phyloP scores from a whole-genome alignment of 441 rosid species.

The Pelargonium citronellum region DNA sequence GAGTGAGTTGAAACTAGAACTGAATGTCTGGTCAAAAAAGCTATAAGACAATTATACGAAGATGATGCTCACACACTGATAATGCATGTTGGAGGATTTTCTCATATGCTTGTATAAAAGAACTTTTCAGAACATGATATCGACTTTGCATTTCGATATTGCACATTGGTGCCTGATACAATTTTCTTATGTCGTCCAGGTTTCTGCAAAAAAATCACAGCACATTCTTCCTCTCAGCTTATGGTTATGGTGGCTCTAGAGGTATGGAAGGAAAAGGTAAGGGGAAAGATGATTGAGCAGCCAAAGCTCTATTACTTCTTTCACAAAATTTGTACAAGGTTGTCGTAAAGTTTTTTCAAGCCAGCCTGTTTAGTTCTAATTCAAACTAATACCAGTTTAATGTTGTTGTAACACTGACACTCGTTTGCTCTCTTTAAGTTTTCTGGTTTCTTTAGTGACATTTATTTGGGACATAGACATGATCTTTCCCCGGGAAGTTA shows the following conservation, averaged over 20 bases:
- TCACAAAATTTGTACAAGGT: background rate
- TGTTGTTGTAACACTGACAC: background rate
- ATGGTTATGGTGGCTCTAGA: slow-evolving; percentile 40
- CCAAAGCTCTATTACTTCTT: background rate
- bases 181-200: slow-evolving; percentile 33
- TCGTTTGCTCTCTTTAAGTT: background rate
- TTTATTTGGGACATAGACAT: background rate
- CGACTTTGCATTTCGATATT: background rate
- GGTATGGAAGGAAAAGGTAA: slow-evolving; percentile 60
- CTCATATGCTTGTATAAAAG: too few species aligned
- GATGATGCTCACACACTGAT: too few species aligned
- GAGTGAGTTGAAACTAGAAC: too few species aligned
- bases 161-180: background rate
- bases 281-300: slow-evolving; percentile 54
- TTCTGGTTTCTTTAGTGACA: background rate
- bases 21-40: too few species aligned
- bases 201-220: slow-evolving; percentile 87
- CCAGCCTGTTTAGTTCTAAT: background rate
- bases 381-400: background rate
- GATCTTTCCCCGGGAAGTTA: background rate
- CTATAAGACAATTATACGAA: too few species aligned
- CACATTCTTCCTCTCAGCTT: slow-evolving; percentile 58
- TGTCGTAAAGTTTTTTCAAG: background rate
- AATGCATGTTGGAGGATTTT: too few species aligned
- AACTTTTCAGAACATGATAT: background rate